phyloP scores from a whole-genome alignment of 768 basidiomycete species.

The Tylopilus felleus region DNA sequence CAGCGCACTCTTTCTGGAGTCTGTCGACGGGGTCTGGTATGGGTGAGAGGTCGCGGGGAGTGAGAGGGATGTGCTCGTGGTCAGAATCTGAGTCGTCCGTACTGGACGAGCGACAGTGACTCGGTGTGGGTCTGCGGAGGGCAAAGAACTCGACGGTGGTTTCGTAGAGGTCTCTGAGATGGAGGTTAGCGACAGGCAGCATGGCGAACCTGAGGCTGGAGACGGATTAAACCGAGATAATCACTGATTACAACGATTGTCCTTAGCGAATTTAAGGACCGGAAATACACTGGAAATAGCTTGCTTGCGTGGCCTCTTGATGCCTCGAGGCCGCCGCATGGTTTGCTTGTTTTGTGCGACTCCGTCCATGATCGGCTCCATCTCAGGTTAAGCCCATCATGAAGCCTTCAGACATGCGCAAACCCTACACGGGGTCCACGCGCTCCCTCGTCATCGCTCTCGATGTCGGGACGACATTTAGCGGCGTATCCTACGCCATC shows the following conservation, averaged over 20 bases:
- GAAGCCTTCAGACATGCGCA: conserved; percentile 60
- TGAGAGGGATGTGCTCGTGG: conserved; percentile 24
- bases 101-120: conserved; percentile 21
- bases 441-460: conserved; percentile 74
- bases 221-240: no score
- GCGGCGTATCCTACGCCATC: conserved; percentile 80
- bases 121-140: conserved; percentile 37
- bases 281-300: not conserved
- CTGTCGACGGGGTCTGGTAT: conserved; percentile 39
- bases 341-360: not conserved
- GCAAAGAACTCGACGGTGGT: conserved; percentile 59
- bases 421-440: conserved; percentile 63
- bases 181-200: conserved; percentile 45
- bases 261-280: no score
- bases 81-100: conserved; percentile 30
- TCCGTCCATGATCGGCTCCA: not conserved
- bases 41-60: conserved; percentile 34
- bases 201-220: conserved; percentile 35
- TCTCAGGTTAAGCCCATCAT: conserved; percentile 37
- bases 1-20: conserved; percentile 40
- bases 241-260: no score
- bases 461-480: conserved; percentile 82
- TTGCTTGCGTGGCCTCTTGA: conserved; percentile 17
- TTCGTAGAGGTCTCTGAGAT: conserved; percentile 48
- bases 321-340: conserved; percentile 18